Conservation (phyloP, 1,284 basidiomycete genomes). For the Ustilago shanxiensis region DNA sequence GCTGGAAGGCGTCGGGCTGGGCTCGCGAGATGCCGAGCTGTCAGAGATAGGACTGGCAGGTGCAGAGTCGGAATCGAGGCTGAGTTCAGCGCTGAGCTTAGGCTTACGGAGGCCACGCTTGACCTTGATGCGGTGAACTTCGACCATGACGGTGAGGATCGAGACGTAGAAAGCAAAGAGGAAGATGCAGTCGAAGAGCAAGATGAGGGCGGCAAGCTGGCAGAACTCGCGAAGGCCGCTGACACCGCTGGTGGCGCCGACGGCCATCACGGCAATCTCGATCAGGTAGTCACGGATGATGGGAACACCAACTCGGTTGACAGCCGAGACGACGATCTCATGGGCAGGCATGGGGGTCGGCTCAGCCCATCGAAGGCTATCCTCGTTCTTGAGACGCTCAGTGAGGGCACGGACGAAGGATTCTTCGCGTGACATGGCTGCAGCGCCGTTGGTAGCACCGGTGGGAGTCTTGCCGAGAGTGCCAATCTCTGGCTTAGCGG, state of each 20-base stretch:
- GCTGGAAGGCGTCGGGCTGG: conserved; percentile 38
- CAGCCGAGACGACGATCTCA: conserved; percentile 85
- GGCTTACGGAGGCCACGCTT: conserved; percentile 72
- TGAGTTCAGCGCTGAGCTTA: conserved; percentile 60
- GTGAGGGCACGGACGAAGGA: conserved; percentile 69
- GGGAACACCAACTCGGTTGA: conserved; percentile 81
- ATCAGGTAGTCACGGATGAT: conserved; percentile 93
- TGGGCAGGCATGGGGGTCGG: conserved; percentile 77
- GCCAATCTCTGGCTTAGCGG: conserved; percentile 41
- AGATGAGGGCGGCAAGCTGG: conserved; percentile 87
- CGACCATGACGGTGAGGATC: conserved; percentile 92
- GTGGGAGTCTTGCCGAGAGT: conserved; percentile 39
- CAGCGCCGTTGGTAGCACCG: conserved; percentile 24
- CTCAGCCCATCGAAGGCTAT: conserved; percentile 72
- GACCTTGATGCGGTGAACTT: conserved; percentile 77
- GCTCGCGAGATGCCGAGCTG: conserved; percentile 43
- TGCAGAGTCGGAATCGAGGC: conserved; percentile 61
- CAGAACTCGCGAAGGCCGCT: conserved; percentile 94
- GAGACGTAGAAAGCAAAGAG: conserved; percentile 91
- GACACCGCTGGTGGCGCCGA: conserved; percentile 88
- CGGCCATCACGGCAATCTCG: conserved; percentile 87
- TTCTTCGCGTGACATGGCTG: conserved; percentile 57
- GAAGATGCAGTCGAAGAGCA: conserved; percentile 87
- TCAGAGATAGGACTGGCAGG: conserved; percentile 54
- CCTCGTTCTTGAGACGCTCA: conserved; percentile 65